phyloP scores from a whole-genome alignment of 345 rosid genomes.

The Brassica incana region DNA sequence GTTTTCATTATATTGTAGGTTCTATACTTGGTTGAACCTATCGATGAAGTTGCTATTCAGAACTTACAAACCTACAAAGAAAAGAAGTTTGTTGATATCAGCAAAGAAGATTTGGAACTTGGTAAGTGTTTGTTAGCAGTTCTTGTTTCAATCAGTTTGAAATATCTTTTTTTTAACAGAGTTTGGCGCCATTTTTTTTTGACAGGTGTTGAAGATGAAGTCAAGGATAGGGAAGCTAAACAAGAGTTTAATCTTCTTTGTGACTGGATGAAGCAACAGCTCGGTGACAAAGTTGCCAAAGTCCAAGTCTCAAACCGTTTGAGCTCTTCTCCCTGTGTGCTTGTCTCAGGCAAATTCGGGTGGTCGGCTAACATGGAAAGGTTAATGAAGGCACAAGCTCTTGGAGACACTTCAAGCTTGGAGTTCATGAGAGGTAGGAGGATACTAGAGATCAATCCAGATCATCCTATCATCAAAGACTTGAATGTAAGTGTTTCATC shows the following conservation, averaged over 20 bases:
- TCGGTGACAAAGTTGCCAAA: slow-evolving; percentile 92
- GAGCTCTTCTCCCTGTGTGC: slow-evolving; percentile 95
- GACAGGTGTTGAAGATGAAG: slow-evolving; percentile 94
- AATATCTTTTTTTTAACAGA: neutral
- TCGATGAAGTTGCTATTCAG: slow-evolving; percentile 97
- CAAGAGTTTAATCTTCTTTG: slow-evolving; percentile 83
- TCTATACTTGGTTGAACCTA: slow-evolving; percentile 86
- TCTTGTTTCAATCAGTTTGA: neutral
- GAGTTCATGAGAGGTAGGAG: slow-evolving; percentile 98
- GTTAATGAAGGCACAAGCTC: slow-evolving; percentile 99
- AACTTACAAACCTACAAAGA: slow-evolving; percentile 95
- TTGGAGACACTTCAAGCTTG: slow-evolving; percentile 92
- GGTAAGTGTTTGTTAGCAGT: slow-evolving; percentile 48
- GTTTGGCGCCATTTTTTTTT: neutral
- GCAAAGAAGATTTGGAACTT: slow-evolving; percentile 95
- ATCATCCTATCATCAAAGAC: slow-evolving; percentile 89
- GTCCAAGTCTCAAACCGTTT: slow-evolving; percentile 93
- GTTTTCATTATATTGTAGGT: slow-evolving; percentile 49
- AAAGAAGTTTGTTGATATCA: slow-evolving; percentile 96
- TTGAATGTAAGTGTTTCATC: slow-evolving; percentile 54
- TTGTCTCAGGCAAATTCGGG: slow-evolving; percentile 96
- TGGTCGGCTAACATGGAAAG: slow-evolving; percentile 99
- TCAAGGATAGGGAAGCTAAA: slow-evolving; percentile 74
- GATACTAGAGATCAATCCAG: slow-evolving; percentile 90
- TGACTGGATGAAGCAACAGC: slow-evolving; percentile 98